phyloP scores from a whole-genome alignment of 1,284 basidiomycete species.

The Fomitopsis palustris region DNA sequence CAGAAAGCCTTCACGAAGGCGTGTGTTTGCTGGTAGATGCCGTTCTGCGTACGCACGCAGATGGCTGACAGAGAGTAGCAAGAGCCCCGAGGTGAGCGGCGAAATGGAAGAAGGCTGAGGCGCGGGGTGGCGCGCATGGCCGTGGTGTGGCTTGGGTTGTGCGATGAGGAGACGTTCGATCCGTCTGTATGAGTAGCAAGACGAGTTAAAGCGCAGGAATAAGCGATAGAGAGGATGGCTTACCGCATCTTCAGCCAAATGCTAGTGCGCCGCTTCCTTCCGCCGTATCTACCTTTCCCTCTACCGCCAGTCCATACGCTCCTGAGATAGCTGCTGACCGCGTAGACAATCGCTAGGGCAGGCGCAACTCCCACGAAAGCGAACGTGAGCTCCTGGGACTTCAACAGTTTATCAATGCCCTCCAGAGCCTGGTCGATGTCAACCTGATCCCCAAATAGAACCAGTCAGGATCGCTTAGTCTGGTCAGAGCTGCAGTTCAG shows the following conservation, averaged over 20 bases:
- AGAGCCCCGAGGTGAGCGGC: constrained; percentile 64
- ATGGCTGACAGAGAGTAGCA: constrained; percentile 70
- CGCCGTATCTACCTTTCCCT: constrained; percentile 51
- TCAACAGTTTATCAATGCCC: constrained; percentile 89
- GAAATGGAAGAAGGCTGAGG: constrained; percentile 32
- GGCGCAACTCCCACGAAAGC: constrained; percentile 97
- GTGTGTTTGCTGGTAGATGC: constrained; percentile 51
- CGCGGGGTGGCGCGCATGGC: constrained; percentile 2
- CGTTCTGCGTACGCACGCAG: constrained; percentile 61
- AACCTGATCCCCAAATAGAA: constrained; percentile 46
- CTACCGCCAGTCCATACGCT: constrained; percentile 45
- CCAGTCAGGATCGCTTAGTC: neutral
- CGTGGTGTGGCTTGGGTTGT: constrained; percentile 33
- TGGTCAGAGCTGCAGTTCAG: constrained; percentile 18
- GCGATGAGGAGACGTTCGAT: constrained; percentile 71
- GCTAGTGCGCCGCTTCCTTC: constrained; percentile 40
- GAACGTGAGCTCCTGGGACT: constrained; percentile 95
- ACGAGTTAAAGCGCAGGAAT: neutral
- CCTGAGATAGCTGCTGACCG: constrained; percentile 52
- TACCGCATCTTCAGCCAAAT: constrained; percentile 68
- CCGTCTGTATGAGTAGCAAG: constrained; percentile 40
- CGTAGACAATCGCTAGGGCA: constrained; percentile 79
- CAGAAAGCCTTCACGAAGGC: constrained; percentile 74
- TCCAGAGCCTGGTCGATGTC: constrained; percentile 87
- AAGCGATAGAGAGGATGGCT: constrained; percentile 13